Conservation (phyloP, 2,329 filamentous ascomycete species). For the Pseudogymnoascus sp. region DNA sequence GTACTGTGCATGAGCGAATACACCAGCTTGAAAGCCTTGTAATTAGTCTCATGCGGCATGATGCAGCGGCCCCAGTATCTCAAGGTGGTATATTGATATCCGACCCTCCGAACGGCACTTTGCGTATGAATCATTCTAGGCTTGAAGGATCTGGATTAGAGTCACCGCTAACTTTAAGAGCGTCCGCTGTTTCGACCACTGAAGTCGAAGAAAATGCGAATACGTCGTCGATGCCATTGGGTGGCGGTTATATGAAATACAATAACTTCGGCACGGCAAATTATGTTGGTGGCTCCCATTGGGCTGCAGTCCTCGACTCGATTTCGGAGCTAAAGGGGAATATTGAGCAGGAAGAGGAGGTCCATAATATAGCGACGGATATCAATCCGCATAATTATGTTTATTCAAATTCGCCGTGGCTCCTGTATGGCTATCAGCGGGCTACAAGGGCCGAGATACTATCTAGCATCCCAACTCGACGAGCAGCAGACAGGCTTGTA, state of each 20-base stretch:
- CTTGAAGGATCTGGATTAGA: conserved; percentile 15
- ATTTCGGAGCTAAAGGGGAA: conserved; percentile 22
- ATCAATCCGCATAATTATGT: conserved; percentile 18
- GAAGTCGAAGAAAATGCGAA: neutral
- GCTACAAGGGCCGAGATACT: conserved; percentile 25
- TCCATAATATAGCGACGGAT: conserved; percentile 3
- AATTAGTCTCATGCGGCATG: conserved; percentile 16
- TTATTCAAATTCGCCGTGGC: conserved; percentile 19
- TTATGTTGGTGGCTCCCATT: conserved; percentile 27
- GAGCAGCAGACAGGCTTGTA: conserved; percentile 23
- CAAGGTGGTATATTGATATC: conserved; percentile 16
- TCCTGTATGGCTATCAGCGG: conserved; percentile 22
- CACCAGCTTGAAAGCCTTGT: conserved; percentile 23
- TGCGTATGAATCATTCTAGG: conserved; percentile 2
- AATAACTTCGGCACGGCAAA: conserved; percentile 20
- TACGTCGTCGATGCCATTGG: conserved; percentile 13
- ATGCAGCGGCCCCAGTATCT: neutral
- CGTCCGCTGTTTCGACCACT: conserved; percentile 16
- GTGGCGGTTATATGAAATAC: conserved; percentile 22
- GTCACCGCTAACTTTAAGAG: conserved; percentile 16
- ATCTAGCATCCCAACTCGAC: conserved; percentile 23
- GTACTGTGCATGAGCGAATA: conserved; percentile 22
- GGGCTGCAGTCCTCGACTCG: conserved; percentile 25
- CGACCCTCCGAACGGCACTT: conserved; percentile 14
- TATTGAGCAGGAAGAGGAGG: neutral